phyloP scores from a whole-genome alignment of 2,329 filamentous ascomycete genomes.

The Juglanconis juglandina region DNA sequence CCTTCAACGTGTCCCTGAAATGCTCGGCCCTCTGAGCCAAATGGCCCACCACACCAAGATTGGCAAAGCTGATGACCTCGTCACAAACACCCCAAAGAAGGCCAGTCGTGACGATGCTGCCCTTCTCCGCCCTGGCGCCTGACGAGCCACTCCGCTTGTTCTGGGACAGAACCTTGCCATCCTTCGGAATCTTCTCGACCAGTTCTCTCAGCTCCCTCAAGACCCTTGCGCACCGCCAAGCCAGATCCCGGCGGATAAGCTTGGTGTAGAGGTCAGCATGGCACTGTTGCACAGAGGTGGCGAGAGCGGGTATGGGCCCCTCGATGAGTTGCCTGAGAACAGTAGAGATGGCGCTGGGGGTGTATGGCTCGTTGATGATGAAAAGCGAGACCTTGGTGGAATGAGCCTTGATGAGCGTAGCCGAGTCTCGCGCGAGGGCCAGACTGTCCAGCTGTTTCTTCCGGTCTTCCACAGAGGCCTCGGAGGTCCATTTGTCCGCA shows the following conservation, averaged over 20 bases:
- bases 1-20: slow-evolving; percentile 71
- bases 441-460: slow-evolving; percentile 50
- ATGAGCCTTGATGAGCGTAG: slow-evolving; percentile 74
- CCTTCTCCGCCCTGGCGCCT: slow-evolving; percentile 36
- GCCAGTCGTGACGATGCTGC: slow-evolving; percentile 65
- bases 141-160: slow-evolving; percentile 43
- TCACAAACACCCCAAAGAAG: slow-evolving; percentile 84
- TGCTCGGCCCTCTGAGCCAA: slow-evolving; percentile 70
- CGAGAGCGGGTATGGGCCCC: slow-evolving; percentile 70
- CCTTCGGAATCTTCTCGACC: slow-evolving; percentile 54
- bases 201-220: slow-evolving; percentile 62
- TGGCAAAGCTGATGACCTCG: slow-evolving; percentile 60
- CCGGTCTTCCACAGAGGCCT: slow-evolving; percentile 15
- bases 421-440: slow-evolving; percentile 66
- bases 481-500: slow-evolving; percentile 12
- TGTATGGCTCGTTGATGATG: slow-evolving; percentile 82
- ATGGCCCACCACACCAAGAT: slow-evolving; percentile 65
- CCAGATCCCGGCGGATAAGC: slow-evolving; percentile 61
- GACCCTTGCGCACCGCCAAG: slow-evolving; percentile 54
- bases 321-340: slow-evolving; percentile 71
- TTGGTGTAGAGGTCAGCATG: slow-evolving; percentile 58
- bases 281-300: slow-evolving; percentile 67
- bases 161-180: slow-evolving; percentile 52
- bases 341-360: slow-evolving; percentile 67
- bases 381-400: slow-evolving; percentile 84